A percentile compares a stretch with the other conserved stretches of the same genome.
Conservation (phyloP, 805 yeast species). For the Schwanniomyces vanrijiae region DNA sequence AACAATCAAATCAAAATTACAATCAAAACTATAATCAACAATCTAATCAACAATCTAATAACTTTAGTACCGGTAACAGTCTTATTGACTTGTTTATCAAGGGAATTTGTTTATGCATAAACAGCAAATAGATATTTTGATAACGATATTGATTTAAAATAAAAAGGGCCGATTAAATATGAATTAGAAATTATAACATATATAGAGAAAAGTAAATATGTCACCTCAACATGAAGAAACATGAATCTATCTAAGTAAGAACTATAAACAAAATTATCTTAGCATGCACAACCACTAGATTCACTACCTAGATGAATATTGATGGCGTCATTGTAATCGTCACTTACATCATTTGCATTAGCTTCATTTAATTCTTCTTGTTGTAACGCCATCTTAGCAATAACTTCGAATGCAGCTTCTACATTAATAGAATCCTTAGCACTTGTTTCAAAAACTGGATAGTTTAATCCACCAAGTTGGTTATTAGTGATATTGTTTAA, state of each 20-base stretch:
- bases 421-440: conserved; percentile 96
- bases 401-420: conserved; percentile 92
- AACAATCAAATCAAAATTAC: conserved; percentile 21
- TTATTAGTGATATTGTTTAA: conserved; percentile 45
- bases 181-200: not conserved
- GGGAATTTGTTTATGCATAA: conserved; percentile 33
- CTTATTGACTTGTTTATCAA: conserved; percentile 30
- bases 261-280: conserved; percentile 1
- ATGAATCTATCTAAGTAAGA: not conserved
- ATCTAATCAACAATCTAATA: conserved; percentile 16
- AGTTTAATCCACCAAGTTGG: conserved; percentile 60
- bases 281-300: conserved; percentile 73
- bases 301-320: conserved; percentile 91
- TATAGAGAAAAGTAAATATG: not conserved
- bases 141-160: not conserved
- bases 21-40: conserved; percentile 20
- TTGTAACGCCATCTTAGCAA: conserved; percentile 92
- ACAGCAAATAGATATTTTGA: conserved; percentile 7
- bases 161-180: not conserved
- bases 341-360: conserved; percentile 53
- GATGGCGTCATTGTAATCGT: conserved; percentile 94
- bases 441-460: conserved; percentile 93
- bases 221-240: not conserved
- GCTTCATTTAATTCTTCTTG: conserved; percentile 92
- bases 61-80: conserved; percentile 24